Conservation (phyloP, 2,329 filamentous ascomycete species). For the Claviceps sp. region DNA sequence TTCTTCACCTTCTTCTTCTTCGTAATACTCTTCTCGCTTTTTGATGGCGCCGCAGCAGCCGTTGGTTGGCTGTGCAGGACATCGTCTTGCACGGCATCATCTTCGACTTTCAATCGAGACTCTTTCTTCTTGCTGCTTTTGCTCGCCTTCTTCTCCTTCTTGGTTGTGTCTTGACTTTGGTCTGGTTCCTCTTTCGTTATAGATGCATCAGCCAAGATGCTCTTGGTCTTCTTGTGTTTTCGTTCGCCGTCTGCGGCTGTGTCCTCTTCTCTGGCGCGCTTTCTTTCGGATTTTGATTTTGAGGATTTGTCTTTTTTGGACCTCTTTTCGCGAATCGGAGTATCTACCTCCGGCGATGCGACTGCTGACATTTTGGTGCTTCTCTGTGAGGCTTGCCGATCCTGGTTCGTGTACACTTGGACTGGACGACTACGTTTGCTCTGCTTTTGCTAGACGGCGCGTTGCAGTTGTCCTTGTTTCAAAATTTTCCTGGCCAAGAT, state of each 20-base stretch:
- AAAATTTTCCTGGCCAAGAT: neutral
- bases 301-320: slow-evolving; percentile 21
- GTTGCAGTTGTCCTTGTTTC: neutral
- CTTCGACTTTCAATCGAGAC: slow-evolving; percentile 9
- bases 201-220: slow-evolving; percentile 21
- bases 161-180: slow-evolving; percentile 20
- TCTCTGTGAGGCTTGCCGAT: slow-evolving; percentile 5
- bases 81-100: neutral
- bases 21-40: slow-evolving; percentile 7
- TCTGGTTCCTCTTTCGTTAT: slow-evolving; percentile 11
- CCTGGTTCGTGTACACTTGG: slow-evolving; percentile 1
- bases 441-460: neutral
- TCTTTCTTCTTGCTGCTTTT: slow-evolving; percentile 17
- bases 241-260: slow-evolving; percentile 24
- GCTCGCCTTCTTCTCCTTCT: slow-evolving; percentile 22
- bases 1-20: slow-evolving; percentile 17
- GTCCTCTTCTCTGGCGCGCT: slow-evolving; percentile 32
- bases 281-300: slow-evolving; percentile 26
- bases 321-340: slow-evolving; percentile 25
- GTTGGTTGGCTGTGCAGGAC: neutral
- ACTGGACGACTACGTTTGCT: neutral
- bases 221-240: slow-evolving; percentile 38
- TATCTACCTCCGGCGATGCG: slow-evolving; percentile 16
- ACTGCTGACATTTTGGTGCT: slow-evolving; percentile 14
- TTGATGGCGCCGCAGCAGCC: neutral